phyloP scores from a whole-genome alignment of 768 basidiomycete genomes.

The Rhizopogon vulgaris region DNA sequence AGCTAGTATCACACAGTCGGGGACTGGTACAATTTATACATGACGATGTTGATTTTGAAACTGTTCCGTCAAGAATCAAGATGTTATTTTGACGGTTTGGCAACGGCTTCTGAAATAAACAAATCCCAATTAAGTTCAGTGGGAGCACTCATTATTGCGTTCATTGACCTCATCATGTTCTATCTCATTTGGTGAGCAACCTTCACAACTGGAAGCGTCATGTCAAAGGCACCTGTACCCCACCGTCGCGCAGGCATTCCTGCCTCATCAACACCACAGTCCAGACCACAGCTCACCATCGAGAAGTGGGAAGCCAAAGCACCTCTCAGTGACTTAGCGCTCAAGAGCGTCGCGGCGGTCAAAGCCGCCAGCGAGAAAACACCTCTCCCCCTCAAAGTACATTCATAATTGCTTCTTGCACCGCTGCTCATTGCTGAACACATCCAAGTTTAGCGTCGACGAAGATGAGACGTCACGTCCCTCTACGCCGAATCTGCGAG shows the following conservation, averaged over 20 bases:
- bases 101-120: slow-evolving; percentile 5
- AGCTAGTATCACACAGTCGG: too few species aligned
- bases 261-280: slow-evolving; percentile 20
- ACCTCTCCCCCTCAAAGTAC: slow-evolving; percentile 73
- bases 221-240: neutral
- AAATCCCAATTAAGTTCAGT: neutral
- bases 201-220: neutral
- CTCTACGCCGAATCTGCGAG: slow-evolving; percentile 30
- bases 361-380: slow-evolving; percentile 55
- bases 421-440: slow-evolving; percentile 22
- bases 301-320: slow-evolving; percentile 92
- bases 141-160: too few species aligned
- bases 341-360: slow-evolving; percentile 56
- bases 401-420: slow-evolving; percentile 9
- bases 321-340: slow-evolving; percentile 65
- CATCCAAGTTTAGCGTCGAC: slow-evolving; percentile 37
- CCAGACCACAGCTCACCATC: slow-evolving; percentile 50
- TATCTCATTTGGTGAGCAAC: neutral
- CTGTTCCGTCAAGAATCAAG: too few species aligned
- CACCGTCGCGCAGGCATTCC: slow-evolving; percentile 24
- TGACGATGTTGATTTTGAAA: too few species aligned
- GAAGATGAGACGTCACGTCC: slow-evolving; percentile 28
- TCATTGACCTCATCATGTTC: neutral
- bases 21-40: too few species aligned
- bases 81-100: slow-evolving; percentile 2